phyloP scores from a whole-genome alignment of 2,329 filamentous ascomycete genomes.

The Pseudocercospora crystallina region DNA sequence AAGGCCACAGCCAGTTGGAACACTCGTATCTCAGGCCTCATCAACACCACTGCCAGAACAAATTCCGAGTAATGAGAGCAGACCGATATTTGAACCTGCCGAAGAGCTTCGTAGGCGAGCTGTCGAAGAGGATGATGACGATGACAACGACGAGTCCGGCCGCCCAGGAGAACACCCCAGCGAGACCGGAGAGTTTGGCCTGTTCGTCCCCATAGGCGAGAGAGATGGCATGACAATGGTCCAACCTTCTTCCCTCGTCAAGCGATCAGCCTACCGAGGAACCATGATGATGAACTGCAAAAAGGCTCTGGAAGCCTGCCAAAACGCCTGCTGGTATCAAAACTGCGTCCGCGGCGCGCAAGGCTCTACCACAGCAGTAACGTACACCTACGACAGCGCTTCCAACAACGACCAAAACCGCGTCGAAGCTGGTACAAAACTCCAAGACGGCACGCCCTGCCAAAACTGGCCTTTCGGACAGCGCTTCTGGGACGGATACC shows the following conservation, averaged over 20 bases:
- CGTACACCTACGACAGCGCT: conserved; percentile 5
- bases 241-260: background rate
- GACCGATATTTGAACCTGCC: no score
- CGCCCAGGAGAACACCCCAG: background rate
- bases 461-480: conserved; percentile 13
- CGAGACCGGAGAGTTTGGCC: conserved; percentile 1
- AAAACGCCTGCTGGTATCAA: conserved; percentile 17
- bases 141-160: background rate
- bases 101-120: no score
- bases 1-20: conserved; percentile 1
- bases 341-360: conserved; percentile 10
- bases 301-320: conserved; percentile 11
- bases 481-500: conserved; percentile 11
- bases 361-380: conserved; percentile 4
- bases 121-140: background rate
- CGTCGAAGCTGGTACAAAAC: conserved; percentile 7
- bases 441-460: conserved; percentile 9
- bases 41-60: background rate
- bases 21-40: background rate
- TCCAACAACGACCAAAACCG: conserved; percentile 7
- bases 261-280: conserved; percentile 10
- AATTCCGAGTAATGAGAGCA: no score
- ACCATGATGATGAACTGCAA: conserved; percentile 16
- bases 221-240: conserved; percentile 6
- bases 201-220: conserved; percentile 2